Evolutionary conservation across 441 rosid species (phyloP), one percentile per base, ranked within the genome.

Genomic region (Mallotus japonicus): DNA sequence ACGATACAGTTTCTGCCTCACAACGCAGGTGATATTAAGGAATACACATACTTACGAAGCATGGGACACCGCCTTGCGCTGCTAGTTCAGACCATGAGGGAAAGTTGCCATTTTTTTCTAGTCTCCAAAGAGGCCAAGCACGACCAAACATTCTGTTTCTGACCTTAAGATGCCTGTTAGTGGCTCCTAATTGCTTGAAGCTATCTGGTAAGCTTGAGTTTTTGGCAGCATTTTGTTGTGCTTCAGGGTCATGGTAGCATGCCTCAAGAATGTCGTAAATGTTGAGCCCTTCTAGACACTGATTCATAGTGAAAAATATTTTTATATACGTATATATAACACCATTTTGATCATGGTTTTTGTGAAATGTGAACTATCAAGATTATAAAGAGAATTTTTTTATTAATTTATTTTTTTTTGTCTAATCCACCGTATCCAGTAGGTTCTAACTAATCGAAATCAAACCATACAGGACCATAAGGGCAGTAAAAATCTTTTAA

Each of bases 111-210:
- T 74, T 70, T 60, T 69, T 76, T 34, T 81, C 82, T 0, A 78
- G 72, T 9, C 77, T 68, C 78, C 88, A 77, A 2, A 66, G 79
- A 3, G 90, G 92, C 90, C 92, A 88, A 44, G 90, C 92, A 28
- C 92, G 89, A 10, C 92, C 92, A 17, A 86, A 86, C 82, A 86
- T 86, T 69, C 92, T 77, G 72, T 76, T 87, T 46, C 92, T 76
- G 16, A 86, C 89, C 19, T 77, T 67, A 37, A 86, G 83, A 19
- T 86, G 82, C 74, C 76, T 81, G 34, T 82, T 75, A 2, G 89
- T 86, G 11, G 1, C 65, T 50, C 92, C 92, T 8, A 88, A 37
- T 63, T 77, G 61, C 69, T 79, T 77, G 80, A 87, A 88, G 80
- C 92, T 88, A 5, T 34, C 8, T 0, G 91, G 86, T 77, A 85